Percentiles rank a stretch among this genome's conserved stretches.
These are phyloP conservation scores for Fusarium sambucinum DNA, from an alignment of 2,329 filamentous ascomycete species.

Conservation along the genomic window DNA sequence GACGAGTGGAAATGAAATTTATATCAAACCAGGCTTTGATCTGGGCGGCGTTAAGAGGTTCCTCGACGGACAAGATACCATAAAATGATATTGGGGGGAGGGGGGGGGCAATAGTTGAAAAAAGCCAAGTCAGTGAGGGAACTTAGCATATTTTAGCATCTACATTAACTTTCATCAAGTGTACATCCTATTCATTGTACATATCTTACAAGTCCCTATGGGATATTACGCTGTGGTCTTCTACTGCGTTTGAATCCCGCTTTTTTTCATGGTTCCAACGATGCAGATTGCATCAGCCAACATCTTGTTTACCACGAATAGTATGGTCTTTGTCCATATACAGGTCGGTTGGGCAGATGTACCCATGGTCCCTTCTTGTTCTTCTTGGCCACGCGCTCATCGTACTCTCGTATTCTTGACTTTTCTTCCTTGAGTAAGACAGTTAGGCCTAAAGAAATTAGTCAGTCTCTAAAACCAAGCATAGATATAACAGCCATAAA, in stretches of 20 bases:
- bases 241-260: constrained; percentile 3
- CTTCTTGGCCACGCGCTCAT: constrained; percentile 82
- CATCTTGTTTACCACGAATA: constrained; percentile 80
- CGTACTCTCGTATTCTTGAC: constrained; percentile 83
- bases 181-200: constrained; percentile 51
- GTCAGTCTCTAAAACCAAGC: constrained; percentile 32
- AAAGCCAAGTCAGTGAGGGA: background rate
- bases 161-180: constrained; percentile 38
- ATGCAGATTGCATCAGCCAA: background rate
- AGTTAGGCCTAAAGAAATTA: constrained; percentile 70
- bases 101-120: background rate
- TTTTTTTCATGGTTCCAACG: constrained; percentile 10
- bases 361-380: constrained; percentile 84
- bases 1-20: constrained; percentile 6
- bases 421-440: constrained; percentile 93
- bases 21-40: constrained; percentile 4
- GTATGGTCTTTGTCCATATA: constrained; percentile 88
- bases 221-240: constrained; percentile 37
- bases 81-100: background rate
- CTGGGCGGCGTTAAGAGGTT: constrained; percentile 15
- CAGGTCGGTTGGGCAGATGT: constrained; percentile 85
- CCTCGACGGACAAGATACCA: constrained; percentile 19
- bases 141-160: background rate
- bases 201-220: constrained; percentile 52
- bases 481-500: background rate